Evolutionary conservation across 371 early-diverging fungal species (phyloP).

Genomic region (Gilbertella persicaria): DNA sequence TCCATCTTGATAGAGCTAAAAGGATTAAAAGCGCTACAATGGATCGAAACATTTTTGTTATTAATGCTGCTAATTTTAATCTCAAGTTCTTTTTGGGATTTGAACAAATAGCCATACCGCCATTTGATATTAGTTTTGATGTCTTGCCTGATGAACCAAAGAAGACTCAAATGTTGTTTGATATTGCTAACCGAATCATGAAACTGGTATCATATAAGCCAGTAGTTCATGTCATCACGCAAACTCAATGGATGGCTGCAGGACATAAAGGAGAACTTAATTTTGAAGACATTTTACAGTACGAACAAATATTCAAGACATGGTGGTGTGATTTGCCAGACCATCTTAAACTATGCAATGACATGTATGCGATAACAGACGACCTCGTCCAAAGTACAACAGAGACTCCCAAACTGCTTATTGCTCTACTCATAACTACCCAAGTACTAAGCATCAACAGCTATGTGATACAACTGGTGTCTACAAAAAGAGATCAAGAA

Average conservation of each 20-base stretch:
- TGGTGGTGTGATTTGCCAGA: slow-evolving; percentile 26
- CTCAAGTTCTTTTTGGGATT: slow-evolving; percentile 1
- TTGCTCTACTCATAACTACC: slow-evolving; percentile 3
- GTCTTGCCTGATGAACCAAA: slow-evolving; percentile 17
- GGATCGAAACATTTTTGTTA: background rate
- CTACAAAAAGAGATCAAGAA: background rate
- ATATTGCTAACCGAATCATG: slow-evolving; percentile 3
- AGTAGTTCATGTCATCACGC: background rate
- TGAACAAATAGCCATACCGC: background rate
- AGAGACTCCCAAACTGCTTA: slow-evolving; percentile 2
- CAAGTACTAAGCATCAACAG: slow-evolving; percentile 7
- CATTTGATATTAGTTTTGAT: slow-evolving; percentile 1
- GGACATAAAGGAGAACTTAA: slow-evolving; percentile 7
- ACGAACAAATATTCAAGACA: slow-evolving; percentile 6
- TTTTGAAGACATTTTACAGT: slow-evolving; percentile 13
- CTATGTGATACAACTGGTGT: slow-evolving; percentile 7
- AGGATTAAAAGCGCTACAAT: no score
- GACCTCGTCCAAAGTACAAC: slow-evolving; percentile 8
- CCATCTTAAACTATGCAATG: slow-evolving; percentile 8
- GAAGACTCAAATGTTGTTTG: background rate
- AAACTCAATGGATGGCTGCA: slow-evolving; percentile 2
- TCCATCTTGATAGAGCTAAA: no score
- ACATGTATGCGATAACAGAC: slow-evolving; percentile 9
- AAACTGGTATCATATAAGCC: slow-evolving; percentile 1
- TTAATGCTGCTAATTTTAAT: background rate